phyloP scores from a whole-genome alignment of 257 asterid species.

The Dorcoceras hygrometricum region DNA sequence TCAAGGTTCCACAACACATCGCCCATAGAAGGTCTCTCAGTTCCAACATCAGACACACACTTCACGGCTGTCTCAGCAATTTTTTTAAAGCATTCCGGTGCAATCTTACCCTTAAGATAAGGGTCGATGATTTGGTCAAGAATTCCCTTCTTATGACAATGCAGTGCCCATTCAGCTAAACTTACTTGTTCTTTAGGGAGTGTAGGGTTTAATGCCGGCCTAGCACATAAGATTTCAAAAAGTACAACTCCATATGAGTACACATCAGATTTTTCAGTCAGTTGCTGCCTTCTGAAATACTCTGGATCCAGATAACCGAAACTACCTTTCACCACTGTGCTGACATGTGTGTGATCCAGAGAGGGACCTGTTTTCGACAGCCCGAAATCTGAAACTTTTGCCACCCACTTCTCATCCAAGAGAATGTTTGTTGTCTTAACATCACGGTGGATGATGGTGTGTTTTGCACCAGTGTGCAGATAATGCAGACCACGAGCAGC shows the following conservation, averaged over 20 bases:
- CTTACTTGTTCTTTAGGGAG: slow-evolving; percentile 89
- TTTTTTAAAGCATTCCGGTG: slow-evolving; percentile 86
- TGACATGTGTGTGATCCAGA: slow-evolving; percentile 79
- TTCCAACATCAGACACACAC: slow-evolving; percentile 77
- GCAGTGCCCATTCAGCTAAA: slow-evolving; percentile 88
- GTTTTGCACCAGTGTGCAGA: slow-evolving; percentile 87
- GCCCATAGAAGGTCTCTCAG: slow-evolving; percentile 88
- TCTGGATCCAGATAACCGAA: slow-evolving; percentile 93
- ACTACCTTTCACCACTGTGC: slow-evolving; percentile 85
- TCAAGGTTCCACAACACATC: slow-evolving; percentile 94
- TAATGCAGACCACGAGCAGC: slow-evolving; percentile 90
- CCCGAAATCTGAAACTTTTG: slow-evolving; percentile 88
- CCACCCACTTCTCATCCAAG: slow-evolving; percentile 87
- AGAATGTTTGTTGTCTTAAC: slow-evolving; percentile 93
- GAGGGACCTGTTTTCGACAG: slow-evolving; percentile 87
- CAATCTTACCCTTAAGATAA: slow-evolving; percentile 82
- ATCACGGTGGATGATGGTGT: slow-evolving; percentile 85
- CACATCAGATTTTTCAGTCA: slow-evolving; percentile 81
- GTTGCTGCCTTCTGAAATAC: slow-evolving; percentile 81
- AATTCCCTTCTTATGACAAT: slow-evolving; percentile 71
- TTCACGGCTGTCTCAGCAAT: slow-evolving; percentile 85
- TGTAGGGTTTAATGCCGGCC: slow-evolving; percentile 75
- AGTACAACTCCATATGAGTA: slow-evolving; percentile 80
- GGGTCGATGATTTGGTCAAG: slow-evolving; percentile 76
- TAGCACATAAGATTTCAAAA: slow-evolving; percentile 79